Conservation (phyloP, 208 protist genomes). For the Trypanosoma congolense region DNA sequence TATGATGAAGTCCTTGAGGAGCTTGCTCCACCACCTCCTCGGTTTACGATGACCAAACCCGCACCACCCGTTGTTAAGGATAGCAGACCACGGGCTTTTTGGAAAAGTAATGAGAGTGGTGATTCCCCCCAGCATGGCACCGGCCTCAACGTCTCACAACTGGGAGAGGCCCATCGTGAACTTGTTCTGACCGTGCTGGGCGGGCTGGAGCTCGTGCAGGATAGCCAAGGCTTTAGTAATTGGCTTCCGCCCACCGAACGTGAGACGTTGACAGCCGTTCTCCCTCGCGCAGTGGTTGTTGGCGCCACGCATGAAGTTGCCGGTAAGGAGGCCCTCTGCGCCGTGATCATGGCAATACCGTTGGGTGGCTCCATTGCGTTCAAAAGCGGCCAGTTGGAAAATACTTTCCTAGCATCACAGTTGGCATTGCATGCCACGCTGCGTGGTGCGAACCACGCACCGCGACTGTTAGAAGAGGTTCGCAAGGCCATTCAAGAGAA, state of each 20-base stretch:
- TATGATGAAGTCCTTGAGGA: constrained; percentile 40
- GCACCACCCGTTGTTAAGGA: constrained; percentile 23
- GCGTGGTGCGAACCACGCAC: constrained; percentile 26
- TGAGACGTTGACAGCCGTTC: constrained; percentile 12
- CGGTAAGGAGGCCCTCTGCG: constrained; percentile 24
- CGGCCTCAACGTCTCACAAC: constrained; percentile 9
- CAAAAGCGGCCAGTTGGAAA: constrained; percentile 1
- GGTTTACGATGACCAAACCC: constrained; percentile 71
- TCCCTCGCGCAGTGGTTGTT: constrained; percentile 20
- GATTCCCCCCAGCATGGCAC: neutral
- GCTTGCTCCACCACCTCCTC: constrained; percentile 58
- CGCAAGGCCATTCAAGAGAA: constrained; percentile 4
- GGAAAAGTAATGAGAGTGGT: constrained; percentile 9
- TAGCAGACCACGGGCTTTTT: constrained; percentile 23
- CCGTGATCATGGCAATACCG: constrained; percentile 23
- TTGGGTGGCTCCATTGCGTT: constrained; percentile 17
- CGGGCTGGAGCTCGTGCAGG: constrained; percentile 7
- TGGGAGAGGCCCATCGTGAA: constrained; percentile 8
- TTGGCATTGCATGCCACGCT: constrained; percentile 30
- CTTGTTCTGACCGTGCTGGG: constrained; percentile 1
- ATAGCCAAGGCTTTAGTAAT: constrained; percentile 13
- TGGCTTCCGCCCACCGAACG: constrained; percentile 21
- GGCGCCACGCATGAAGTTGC: constrained; percentile 18
- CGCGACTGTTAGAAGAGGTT: constrained; percentile 32
- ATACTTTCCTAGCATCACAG: constrained; percentile 17